Evolutionary conservation across 306 rosid species (phyloP), one percentile per base, ranked within the genome.

Genomic region (Lablab purpureus): DNA sequence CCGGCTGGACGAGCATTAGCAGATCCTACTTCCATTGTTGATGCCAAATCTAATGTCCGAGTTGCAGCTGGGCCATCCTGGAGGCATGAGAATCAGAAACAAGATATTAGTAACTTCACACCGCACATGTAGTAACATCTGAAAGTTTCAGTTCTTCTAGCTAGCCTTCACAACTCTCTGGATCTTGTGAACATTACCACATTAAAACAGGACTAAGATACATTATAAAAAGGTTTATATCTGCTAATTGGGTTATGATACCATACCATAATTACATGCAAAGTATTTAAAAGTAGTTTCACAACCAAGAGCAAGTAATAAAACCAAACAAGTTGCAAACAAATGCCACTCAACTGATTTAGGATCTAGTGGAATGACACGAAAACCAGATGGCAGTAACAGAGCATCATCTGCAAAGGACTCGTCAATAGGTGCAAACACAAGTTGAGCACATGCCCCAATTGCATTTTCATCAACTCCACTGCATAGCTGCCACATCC

Each of bases 361-460:
- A 25, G 96, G 89, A 88, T 93, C 99, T 84, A 95, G 72, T 0
- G 99, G 98, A 75, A 92, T 93, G 89, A 95, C 96, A 3, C 97
- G 96, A 66, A 95, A 95, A 19, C 99, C 99, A 37, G 99, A 95
- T 30, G 99, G 96, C 66, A 93, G 84, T 50, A 95, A 70, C 6
- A 91, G 94, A 47, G 97, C 99, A 78, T 95, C 99, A 85, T 95
- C 99, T 0, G 98, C 98, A 83, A 95, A 95, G 0, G 98, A 91
- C 82, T 95, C 99, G 49, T 95, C 98, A 21, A 95, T 95, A 41
- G 99, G 98, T 6, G 99, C 99, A 86, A 95, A 95, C 14, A 93
- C 99, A 50, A 95, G 97, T 79, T 95, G 97, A 75, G 99, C 98
- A 79, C 98, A 95, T 6, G 97, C 81, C 37, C 99, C 99, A 54